Percentiles rank a stretch among this genome's conserved stretches.
Conservation (phyloP, 148 eudicot genomes). For the Rhododendron molle region DNA sequence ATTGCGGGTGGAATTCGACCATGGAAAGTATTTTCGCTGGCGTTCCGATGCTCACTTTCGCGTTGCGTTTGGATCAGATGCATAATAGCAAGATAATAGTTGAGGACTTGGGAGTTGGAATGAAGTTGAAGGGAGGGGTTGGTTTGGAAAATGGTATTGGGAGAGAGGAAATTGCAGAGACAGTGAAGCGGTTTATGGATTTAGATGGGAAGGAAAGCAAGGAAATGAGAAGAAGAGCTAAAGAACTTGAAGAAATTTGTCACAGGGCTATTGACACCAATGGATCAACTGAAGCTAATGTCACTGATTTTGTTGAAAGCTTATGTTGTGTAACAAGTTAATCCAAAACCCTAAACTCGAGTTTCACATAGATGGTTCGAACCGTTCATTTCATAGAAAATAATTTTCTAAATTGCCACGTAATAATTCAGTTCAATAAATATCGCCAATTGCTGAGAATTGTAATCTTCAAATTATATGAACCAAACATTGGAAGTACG, state of each 20-base stretch:
- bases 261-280: neutral
- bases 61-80: neutral
- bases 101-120: neutral
- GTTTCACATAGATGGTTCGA: too few species aligned
- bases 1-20: neutral
- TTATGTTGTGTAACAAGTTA: neutral
- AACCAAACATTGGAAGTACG: too few species aligned
- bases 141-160: neutral
- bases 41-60: neutral
- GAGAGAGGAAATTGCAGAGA: conserved; percentile 4
- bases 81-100: neutral
- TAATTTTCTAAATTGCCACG: too few species aligned
- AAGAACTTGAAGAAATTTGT: conserved; percentile 5
- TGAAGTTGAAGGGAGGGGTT: neutral
- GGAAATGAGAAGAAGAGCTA: conserved; percentile 3
- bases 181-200: neutral
- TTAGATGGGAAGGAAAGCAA: neutral
- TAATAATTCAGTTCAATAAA: too few species aligned
- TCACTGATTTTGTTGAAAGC: neutral
- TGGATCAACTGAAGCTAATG: neutral
- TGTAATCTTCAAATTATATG: too few species aligned
- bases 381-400: too few species aligned
- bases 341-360: too few species aligned
- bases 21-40: neutral
- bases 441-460: too few species aligned